Conservation (phyloP, 495 filamentous ascomycete genomes). For the Cercophora samala region DNA sequence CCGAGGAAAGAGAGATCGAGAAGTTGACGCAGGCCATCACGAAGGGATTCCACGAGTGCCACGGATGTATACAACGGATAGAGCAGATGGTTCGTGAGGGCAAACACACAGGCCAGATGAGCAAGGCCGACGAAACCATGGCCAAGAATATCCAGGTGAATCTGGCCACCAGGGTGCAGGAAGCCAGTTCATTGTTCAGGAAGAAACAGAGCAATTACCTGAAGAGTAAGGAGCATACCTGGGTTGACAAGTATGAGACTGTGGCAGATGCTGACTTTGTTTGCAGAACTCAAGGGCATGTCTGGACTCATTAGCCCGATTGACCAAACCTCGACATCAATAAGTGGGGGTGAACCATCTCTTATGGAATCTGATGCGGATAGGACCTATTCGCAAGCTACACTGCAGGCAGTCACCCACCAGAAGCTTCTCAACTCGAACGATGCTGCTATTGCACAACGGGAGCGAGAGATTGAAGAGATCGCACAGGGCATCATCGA, state of each 20-base stretch:
- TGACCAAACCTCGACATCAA: slow-evolving; percentile 60
- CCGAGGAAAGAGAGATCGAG: slow-evolving; percentile 88
- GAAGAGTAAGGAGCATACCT: slow-evolving; percentile 61
- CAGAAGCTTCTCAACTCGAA: slow-evolving; percentile 70
- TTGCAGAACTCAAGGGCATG: slow-evolving; percentile 78
- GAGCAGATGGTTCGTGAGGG: slow-evolving; percentile 78
- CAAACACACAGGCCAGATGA: slow-evolving; percentile 63
- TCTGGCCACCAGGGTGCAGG: slow-evolving; percentile 82
- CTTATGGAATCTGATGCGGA: slow-evolving; percentile 87
- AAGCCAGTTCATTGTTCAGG: slow-evolving; percentile 85
- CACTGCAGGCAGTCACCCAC: slow-evolving; percentile 65
- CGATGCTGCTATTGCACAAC: slow-evolving; percentile 81
- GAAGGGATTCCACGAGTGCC: slow-evolving; percentile 81
- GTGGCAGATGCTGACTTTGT: slow-evolving; percentile 7
- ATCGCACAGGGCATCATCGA: slow-evolving; percentile 98
- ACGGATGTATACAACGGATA: slow-evolving; percentile 79
- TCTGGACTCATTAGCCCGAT: slow-evolving; percentile 42
- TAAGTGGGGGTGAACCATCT: slow-evolving; percentile 60
- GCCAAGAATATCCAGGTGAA: slow-evolving; percentile 92
- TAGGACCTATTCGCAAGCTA: slow-evolving; percentile 84
- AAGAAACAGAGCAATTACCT: slow-evolving; percentile 97
- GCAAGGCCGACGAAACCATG: slow-evolving; percentile 85
- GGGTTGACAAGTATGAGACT: background rate
- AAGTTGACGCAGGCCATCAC: slow-evolving; percentile 86
- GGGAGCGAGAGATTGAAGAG: slow-evolving; percentile 95